Evolutionary conservation across 208 protist species (phyloP).

Genomic region (Histomonas meleagridis): DNA sequence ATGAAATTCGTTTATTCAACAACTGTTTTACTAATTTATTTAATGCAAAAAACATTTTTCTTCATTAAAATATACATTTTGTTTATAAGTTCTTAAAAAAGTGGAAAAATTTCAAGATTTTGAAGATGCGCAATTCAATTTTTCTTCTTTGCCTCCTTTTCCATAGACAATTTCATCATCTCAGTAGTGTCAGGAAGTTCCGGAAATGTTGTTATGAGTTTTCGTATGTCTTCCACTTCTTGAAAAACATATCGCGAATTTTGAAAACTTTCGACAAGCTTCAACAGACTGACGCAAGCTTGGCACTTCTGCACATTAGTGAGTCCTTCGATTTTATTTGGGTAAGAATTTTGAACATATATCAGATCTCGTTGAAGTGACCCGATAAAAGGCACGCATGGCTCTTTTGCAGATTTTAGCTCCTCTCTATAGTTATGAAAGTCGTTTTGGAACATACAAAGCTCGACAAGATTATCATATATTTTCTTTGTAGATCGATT

Average conservation of each 20-base stretch:
- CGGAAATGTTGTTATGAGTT: not conserved
- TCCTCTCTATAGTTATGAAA: not conserved
- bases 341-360: not conserved
- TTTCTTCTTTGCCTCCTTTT: too few species aligned
- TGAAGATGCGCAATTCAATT: too few species aligned
- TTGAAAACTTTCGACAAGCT: not conserved
- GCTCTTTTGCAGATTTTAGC: not conserved
- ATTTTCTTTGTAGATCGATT: not conserved
- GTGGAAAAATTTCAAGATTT: too few species aligned
- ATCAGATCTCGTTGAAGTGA: not conserved
- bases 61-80: too few species aligned
- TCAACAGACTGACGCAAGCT: not conserved
- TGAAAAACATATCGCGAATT: not conserved
- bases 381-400: not conserved
- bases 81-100: too few species aligned
- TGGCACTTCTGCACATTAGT: not conserved
- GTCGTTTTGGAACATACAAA: not conserved
- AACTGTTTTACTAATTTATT: too few species aligned
- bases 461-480: not conserved
- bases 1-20: too few species aligned
- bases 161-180: not conserved
- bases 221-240: not conserved
- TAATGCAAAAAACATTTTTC: too few species aligned
- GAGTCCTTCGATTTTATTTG: not conserved
- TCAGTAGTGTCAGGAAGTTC: not conserved